Percentiles rank a stretch among this genome's conserved stretches.
Evolutionary conservation across 345 rosid species (phyloP).

Genomic region (Syzygium grande): DNA sequence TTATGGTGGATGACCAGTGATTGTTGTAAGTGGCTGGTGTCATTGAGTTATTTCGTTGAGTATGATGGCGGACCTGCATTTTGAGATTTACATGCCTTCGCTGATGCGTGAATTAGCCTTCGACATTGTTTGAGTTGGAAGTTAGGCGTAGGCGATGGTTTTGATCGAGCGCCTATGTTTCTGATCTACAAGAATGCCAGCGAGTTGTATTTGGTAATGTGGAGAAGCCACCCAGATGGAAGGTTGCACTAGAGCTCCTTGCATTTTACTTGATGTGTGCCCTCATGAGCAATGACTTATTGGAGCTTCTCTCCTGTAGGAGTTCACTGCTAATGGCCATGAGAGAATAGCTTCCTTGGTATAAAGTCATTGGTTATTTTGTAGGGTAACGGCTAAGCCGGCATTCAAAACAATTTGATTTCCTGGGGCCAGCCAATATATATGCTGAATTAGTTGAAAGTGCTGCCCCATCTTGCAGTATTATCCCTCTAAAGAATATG

Average conservation of each 20-base stretch:
- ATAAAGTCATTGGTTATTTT: not conserved
- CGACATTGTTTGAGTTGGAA: not conserved
- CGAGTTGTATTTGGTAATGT: not conserved
- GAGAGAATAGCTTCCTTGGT: not conserved
- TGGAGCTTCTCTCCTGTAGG: not conserved
- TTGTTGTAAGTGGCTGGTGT: not conserved
- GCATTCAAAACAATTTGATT: not conserved
- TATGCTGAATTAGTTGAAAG: not conserved
- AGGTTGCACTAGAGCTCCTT: not conserved
- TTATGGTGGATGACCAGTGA: not conserved
- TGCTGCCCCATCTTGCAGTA: not conserved
- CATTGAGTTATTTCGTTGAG: not conserved
- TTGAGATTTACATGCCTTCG: not conserved
- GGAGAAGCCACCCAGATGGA: not conserved
- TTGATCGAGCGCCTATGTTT: not conserved
- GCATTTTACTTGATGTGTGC: not conserved
- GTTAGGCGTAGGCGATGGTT: not conserved
- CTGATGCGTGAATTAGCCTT: not conserved
- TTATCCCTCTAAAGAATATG: not conserved
- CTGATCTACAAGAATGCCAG: not conserved
- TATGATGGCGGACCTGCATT: not conserved
- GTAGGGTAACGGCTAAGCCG: not conserved
- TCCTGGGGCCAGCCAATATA: not conserved
- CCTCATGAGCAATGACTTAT: not conserved
- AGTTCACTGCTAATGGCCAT: not conserved